A percentile compares a stretch with the other conserved stretches of the same genome.
These are phyloP conservation scores for Mycena kentingensis DNA, from an alignment of 768 basidiomycete genomes.

Conservation along the genomic window DNA sequence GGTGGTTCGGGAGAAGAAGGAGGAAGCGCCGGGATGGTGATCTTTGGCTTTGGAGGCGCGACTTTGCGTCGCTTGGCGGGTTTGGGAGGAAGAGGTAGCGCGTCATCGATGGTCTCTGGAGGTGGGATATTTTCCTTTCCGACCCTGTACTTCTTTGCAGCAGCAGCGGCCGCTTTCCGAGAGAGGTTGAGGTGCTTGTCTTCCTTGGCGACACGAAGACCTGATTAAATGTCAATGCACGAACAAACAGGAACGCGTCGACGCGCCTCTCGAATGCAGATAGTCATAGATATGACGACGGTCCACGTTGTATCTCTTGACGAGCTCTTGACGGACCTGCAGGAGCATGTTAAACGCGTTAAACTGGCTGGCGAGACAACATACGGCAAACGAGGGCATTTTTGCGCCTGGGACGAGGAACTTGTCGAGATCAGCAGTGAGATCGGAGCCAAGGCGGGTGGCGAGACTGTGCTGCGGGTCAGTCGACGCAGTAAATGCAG, in stretches of 20 bases:
- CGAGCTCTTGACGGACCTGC: slow-evolving; percentile 17
- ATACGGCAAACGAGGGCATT: slow-evolving; percentile 66
- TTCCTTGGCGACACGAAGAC: slow-evolving; percentile 64
- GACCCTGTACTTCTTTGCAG: slow-evolving; percentile 1
- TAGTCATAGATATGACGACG: slow-evolving; percentile 45
- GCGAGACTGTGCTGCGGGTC: slow-evolving; percentile 9
- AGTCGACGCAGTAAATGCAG: background rate
- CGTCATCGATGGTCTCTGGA: background rate
- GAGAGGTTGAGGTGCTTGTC: slow-evolving; percentile 59
- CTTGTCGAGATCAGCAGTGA: slow-evolving; percentile 44
- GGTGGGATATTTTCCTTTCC: slow-evolving; percentile 4
- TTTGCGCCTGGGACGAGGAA: slow-evolving; percentile 69
- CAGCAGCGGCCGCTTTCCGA: slow-evolving; percentile 32
- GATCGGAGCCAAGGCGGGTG: slow-evolving; percentile 19
- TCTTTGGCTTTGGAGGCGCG: background rate
- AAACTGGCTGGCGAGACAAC: background rate
- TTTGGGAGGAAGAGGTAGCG: background rate
- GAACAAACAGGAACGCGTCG: background rate
- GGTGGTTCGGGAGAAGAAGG: background rate
- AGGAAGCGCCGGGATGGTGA: background rate
- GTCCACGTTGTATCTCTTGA: slow-evolving; percentile 17
- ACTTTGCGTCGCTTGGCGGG: background rate
- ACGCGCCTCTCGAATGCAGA: slow-evolving; percentile 48
- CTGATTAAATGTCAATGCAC: slow-evolving; percentile 26
- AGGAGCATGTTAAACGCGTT: background rate